Evolutionary conservation across 345 rosid species (phyloP).

Genomic region (Salix brachista): DNA sequence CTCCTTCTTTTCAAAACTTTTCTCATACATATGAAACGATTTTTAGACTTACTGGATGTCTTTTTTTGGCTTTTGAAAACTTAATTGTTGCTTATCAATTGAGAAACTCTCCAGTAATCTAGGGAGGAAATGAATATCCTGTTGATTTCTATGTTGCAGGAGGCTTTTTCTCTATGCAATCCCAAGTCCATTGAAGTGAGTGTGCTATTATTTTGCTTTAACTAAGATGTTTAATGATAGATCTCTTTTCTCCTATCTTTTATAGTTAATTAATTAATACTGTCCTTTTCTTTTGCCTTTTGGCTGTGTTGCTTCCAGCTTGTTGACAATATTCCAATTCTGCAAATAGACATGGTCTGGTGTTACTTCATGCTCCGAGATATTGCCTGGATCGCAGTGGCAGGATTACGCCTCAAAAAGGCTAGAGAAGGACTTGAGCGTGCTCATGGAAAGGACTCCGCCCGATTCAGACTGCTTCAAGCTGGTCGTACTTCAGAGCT

Average conservation of each 20-base stretch:
- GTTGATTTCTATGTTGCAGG: slow-evolving; percentile 41
- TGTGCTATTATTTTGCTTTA: slow-evolving; percentile 11
- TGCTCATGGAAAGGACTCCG: slow-evolving; percentile 84
- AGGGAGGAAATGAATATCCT: slow-evolving; percentile 2
- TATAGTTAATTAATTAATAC: not conserved
- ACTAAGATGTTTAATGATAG: not conserved
- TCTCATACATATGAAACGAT: not conserved
- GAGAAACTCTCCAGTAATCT: not conserved
- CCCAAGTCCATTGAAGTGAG: slow-evolving; percentile 73
- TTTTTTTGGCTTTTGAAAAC: not conserved
- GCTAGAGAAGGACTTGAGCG: slow-evolving; percentile 90
- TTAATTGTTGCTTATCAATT: not conserved
- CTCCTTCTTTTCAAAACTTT: not conserved
- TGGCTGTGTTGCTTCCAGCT: slow-evolving; percentile 43
- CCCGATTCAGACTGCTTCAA: slow-evolving; percentile 83
- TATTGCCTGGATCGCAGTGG: slow-evolving; percentile 78
- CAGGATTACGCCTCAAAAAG: slow-evolving; percentile 71
- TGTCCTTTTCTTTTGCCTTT: not conserved
- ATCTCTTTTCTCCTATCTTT: not conserved
- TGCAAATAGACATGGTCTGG: slow-evolving; percentile 99
- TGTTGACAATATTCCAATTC: slow-evolving; percentile 80
- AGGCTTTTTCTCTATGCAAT: slow-evolving; percentile 83
- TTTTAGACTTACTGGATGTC: not conserved
- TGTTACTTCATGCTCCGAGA: slow-evolving; percentile 90
- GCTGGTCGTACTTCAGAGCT: slow-evolving; percentile 69